Evolutionary conservation across 371 early-diverging fungal genomes (phyloP), one percentile per base, ranked within the genome.

Genomic region (Mortierella sp.): DNA sequence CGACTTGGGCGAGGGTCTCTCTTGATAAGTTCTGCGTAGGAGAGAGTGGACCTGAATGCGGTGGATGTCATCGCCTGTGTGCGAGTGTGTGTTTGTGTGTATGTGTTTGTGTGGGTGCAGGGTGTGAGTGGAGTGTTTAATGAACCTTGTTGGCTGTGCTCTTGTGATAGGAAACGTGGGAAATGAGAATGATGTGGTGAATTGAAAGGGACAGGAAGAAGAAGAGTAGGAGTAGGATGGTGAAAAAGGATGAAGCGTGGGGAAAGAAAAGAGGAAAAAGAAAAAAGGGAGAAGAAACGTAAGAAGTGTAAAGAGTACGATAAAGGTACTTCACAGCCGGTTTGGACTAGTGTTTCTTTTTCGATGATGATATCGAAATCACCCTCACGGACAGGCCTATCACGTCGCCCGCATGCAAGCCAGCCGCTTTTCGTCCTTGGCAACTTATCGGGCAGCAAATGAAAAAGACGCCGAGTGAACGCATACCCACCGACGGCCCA

Each of bases 11-110:
- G 29, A 5, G 47, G 50, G 29, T 45, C 34, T 29, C 43, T 50
- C 47, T 72, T 71, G 45, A 29, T 29, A 1, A 66, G n/a, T 7
- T 66, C 52, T 24, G 45, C 37, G 26, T 39, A 69, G 29, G 76
- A 53, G 26, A 64, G 34, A 19, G 72, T 29, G 13, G 64, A 37
- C 13, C 4, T 34, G 48, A 43, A 26, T 4, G 48, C 63, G 24
- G 40, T 22, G n/a, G 14, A n/a, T 48, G 64, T 47, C 31, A 14
- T 58, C 7, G 34, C 8, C 14, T 26, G 53, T 13, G 64, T 34
- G 6, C 19, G 39, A 22, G 58, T n/a, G 39, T 29, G 11, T 22
- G 40, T 39, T 11, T 55, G 55, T 29, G 24, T 58, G 61, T 58
- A 11, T 55, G 55, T 8, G 34, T 58, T 22, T 24, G 31, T 58